Conservation (phyloP, 139 green algal species). For the Parachlorella kessleri region DNA sequence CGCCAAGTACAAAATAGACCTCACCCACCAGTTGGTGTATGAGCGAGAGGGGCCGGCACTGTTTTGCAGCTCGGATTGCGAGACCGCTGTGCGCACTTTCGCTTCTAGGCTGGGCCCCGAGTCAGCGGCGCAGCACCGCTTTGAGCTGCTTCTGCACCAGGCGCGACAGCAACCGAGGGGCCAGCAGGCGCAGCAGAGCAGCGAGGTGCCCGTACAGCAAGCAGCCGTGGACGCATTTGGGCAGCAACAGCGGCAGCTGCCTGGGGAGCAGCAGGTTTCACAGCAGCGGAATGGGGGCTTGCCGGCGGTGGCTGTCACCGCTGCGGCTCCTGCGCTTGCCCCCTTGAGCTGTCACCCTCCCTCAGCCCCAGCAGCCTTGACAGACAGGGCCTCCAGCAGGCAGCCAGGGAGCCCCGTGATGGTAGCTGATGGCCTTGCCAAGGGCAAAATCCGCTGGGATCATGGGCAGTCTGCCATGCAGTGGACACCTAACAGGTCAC, state of each 20-base stretch:
- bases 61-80: slow-evolving; percentile 18
- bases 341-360: not conserved
- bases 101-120: slow-evolving; percentile 12
- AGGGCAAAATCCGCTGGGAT: too few species aligned
- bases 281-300: not conserved
- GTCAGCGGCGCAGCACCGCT: slow-evolving; percentile 17
- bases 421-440: too few species aligned
- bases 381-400: not conserved
- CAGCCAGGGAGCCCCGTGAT: too few species aligned
- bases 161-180: not conserved
- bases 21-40: slow-evolving; percentile 1
- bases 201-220: not conserved
- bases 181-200: not conserved
- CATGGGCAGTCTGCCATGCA: too few species aligned
- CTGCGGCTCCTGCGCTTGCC: not conserved
- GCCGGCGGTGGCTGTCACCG: too few species aligned
- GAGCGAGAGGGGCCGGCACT: not conserved
- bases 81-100: not conserved
- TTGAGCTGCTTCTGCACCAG: slow-evolving; percentile 23
- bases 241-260: not conserved
- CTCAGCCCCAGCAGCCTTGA: not conserved
- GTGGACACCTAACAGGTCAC: too few species aligned
- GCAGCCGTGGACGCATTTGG: not conserved
- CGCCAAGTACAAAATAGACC: not conserved
- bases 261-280: not conserved